phyloP scores from a whole-genome alignment of 768 basidiomycete genomes.

The Trametes gibbosa region DNA sequence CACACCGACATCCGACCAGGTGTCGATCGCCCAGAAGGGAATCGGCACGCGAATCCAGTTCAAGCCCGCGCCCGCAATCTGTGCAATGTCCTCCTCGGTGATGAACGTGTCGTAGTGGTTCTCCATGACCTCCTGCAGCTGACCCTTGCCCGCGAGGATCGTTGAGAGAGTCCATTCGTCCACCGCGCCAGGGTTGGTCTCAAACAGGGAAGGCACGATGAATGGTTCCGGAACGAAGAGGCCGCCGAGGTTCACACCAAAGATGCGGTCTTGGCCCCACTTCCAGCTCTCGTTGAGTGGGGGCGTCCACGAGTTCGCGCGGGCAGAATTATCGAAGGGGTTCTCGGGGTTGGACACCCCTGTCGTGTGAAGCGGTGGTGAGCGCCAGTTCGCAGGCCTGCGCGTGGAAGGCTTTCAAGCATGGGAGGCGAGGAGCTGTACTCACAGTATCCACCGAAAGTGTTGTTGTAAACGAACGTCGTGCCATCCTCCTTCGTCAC shows the following conservation, averaged over 20 bases:
- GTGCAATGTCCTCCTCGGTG: conserved; percentile 33
- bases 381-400: neutral
- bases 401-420: neutral
- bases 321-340: conserved; percentile 74
- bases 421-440: conserved; percentile 21
- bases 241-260: conserved; percentile 73
- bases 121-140: conserved; percentile 40
- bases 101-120: conserved; percentile 83
- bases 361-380: conserved; percentile 24
- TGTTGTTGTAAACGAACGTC: conserved; percentile 77
- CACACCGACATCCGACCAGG: conserved; percentile 44
- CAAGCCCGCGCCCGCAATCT: conserved; percentile 57
- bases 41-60: conserved; percentile 83
- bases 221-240: conserved; percentile 79
- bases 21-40: conserved; percentile 85
- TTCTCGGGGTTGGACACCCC: conserved; percentile 67
- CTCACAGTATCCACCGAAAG: conserved; percentile 88
- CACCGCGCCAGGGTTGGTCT: conserved; percentile 44
- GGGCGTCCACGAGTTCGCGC: conserved; percentile 77
- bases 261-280: conserved; percentile 59
- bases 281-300: conserved; percentile 74
- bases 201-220: conserved; percentile 62
- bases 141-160: conserved; percentile 58
- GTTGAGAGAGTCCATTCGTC: conserved; percentile 70
- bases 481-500: conserved; percentile 81